phyloP scores from a whole-genome alignment of 192 early-diverging fungal species.

The Endogone sp. region DNA sequence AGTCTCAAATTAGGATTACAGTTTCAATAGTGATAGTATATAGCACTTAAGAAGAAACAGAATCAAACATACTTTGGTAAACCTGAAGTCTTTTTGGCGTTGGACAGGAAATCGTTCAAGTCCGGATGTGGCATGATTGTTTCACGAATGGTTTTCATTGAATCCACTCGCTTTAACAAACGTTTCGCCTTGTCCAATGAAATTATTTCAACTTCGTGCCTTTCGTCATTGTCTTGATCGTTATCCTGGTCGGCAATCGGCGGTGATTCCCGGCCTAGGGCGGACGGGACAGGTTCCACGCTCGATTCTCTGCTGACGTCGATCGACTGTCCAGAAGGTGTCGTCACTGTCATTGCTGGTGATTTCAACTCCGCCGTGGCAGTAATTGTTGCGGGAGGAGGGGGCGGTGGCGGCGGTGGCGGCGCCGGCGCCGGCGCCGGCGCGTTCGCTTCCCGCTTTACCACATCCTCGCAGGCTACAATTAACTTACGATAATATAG shows the following conservation, averaged over 20 bases:
- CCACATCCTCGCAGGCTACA: slow-evolving; percentile 53
- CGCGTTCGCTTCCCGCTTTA: slow-evolving; percentile 32
- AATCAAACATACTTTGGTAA: slow-evolving; percentile 34
- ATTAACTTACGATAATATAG: slow-evolving; percentile 59
- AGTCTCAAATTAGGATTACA: slow-evolving; percentile 7
- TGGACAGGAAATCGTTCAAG: slow-evolving; percentile 37
- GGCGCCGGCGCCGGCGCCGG: slow-evolving; percentile 2
- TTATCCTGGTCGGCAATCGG: slow-evolving; percentile 14
- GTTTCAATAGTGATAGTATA: no score
- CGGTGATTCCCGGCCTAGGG: neutral
- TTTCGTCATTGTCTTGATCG: slow-evolving; percentile 36
- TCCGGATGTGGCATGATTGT: slow-evolving; percentile 54
- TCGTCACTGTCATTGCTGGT: no score
- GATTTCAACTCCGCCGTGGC: neutral
- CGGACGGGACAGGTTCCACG: slow-evolving; percentile 14
- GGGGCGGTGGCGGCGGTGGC: slow-evolving; percentile 16
- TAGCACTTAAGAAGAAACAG: neutral
- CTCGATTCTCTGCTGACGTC: slow-evolving; percentile 31
- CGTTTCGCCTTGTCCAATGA: slow-evolving; percentile 68
- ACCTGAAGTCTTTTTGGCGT: slow-evolving; percentile 45
- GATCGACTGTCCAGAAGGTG: slow-evolving; percentile 3
- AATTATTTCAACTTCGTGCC: slow-evolving; percentile 43
- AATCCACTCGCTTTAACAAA: slow-evolving; percentile 61
- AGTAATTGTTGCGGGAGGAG: neutral
- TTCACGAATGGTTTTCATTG: slow-evolving; percentile 66